These are phyloP conservation scores for Dryas alaskensis DNA, from an alignment of 306 rosid genomes.

Conservation along the genomic window DNA sequence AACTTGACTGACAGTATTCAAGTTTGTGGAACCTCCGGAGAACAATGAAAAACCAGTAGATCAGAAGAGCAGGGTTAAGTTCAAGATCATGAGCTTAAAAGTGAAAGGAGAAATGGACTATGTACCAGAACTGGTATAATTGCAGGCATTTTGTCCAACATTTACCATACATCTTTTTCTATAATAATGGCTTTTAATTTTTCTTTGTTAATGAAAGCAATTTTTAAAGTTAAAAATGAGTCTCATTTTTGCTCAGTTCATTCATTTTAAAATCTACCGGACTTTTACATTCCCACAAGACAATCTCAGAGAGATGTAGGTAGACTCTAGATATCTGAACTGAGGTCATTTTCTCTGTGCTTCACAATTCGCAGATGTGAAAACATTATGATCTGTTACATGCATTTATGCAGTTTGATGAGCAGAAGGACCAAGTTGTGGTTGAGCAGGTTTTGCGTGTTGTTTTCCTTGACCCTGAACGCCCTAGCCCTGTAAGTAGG, in stretches of 20 bases:
- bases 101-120: slow-evolving; percentile 78
- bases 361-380: slow-evolving; percentile 10
- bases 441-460: slow-evolving; percentile 87
- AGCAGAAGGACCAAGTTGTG: slow-evolving; percentile 84
- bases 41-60: slow-evolving; percentile 67
- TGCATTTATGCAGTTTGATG: slow-evolving; percentile 67
- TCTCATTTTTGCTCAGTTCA: neutral
- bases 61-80: slow-evolving; percentile 79
- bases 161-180: neutral
- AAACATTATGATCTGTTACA: slow-evolving; percentile 10
- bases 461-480: slow-evolving; percentile 78
- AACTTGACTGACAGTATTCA: slow-evolving; percentile 61
- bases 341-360: slow-evolving; percentile 4
- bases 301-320: neutral
- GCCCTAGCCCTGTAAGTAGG: slow-evolving; percentile 66
- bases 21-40: slow-evolving; percentile 93
- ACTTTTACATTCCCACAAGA: neutral
- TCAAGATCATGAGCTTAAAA: slow-evolving; percentile 93
- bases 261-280: neutral
- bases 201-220: neutral
- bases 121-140: slow-evolving; percentile 79
- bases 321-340: neutral
- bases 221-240: neutral
- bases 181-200: neutral
- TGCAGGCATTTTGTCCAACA: slow-evolving; percentile 13